Evolutionary conservation across 1,284 basidiomycete genomes (phyloP), one percentile per base, ranked within the genome.

Genomic region (Rhodotorula sp.): DNA sequence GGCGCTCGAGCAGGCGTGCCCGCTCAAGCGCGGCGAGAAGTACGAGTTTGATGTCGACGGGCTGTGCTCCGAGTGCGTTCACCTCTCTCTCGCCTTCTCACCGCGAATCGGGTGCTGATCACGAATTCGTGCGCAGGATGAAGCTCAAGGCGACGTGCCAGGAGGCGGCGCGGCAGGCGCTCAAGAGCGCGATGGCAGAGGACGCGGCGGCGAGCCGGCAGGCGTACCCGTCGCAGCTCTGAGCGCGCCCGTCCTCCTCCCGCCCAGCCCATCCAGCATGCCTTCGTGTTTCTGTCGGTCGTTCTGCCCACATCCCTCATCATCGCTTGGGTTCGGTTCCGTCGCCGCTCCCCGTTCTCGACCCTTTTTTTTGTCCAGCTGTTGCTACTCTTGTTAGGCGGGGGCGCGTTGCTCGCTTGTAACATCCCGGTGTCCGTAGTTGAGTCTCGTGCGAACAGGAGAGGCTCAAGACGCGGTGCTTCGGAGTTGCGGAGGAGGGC

Each of bases 141-240:
- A 75, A 72, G 58, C 50, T 63, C 53, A 77, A 77, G 53, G 75
- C 75, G 50, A 71, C 69, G 32, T 77, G 75, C 48, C 75, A 75
- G 55, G 75, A 77, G 51, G 70, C 71, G 25, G 75, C 75, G 15
- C 34, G 73, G 21, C 56, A 66, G 51, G 72, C 75, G 32, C 57
- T 76, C 29, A 62, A 57, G 44, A 48, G 59, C 7, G 75, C 75
- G 15, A 76, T 76, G 74, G 61, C 55, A n/a, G 69, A 69, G 36
- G 74, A 72, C 34, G 67, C 68, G n/a, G 56, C 61, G 12, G 58
- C 64, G 21, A 56, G 63, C 8, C 32, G 37, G 39, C 29, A 51
- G 51, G 34, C 64, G 27, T 72, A 72, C 44, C 71, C 70, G 12
- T 32, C 34, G 21, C 61, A 66, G 57, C 55, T 66, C 37, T 66